These are phyloP conservation scores for Meyerozyma athensensis DNA, from an alignment of 1,139 yeast genomes.

Conservation along the genomic window DNA sequence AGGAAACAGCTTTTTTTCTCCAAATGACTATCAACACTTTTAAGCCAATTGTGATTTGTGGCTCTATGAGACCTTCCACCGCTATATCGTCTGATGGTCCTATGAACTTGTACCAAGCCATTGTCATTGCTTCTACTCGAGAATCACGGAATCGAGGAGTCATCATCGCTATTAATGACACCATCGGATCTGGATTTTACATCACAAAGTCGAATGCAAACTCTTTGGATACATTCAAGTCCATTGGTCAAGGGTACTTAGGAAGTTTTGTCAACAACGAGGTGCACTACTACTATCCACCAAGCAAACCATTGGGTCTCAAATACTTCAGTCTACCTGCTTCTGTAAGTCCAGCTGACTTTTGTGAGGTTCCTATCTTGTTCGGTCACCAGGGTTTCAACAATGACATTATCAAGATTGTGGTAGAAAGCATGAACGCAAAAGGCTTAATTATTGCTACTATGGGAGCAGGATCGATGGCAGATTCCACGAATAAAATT, in stretches of 20 bases:
- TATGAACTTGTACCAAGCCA: slow-evolving; percentile 68
- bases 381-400: slow-evolving; percentile 62
- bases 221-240: slow-evolving; percentile 63
- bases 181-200: slow-evolving; percentile 65
- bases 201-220: slow-evolving; percentile 69
- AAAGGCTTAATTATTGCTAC: slow-evolving; percentile 62
- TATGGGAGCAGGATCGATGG: slow-evolving; percentile 68
- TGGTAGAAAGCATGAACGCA: slow-evolving; percentile 37
- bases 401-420: slow-evolving; percentile 40
- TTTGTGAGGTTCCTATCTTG: slow-evolving; percentile 47
- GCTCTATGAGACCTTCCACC: slow-evolving; percentile 70
- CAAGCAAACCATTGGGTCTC: slow-evolving; percentile 53
- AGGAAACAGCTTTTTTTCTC: slow-evolving; percentile 66
- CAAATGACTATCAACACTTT: slow-evolving; percentile 53
- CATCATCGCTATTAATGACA: slow-evolving; percentile 60
- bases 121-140: slow-evolving; percentile 52
- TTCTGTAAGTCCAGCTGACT: slow-evolving; percentile 17
- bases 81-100: slow-evolving; percentile 70
- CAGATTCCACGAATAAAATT: slow-evolving; percentile 44
- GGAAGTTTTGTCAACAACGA: slow-evolving; percentile 67
- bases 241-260: slow-evolving; percentile 63
- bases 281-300: slow-evolving; percentile 61
- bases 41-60: slow-evolving; percentile 64
- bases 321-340: slow-evolving; percentile 32
- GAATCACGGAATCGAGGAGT: slow-evolving; percentile 56